Percentiles rank a stretch among this genome's conserved stretches.
These are phyloP conservation scores for Isabelozyma pseudorhagii DNA, from an alignment of 805 yeast genomes.

Conservation along the genomic window DNA sequence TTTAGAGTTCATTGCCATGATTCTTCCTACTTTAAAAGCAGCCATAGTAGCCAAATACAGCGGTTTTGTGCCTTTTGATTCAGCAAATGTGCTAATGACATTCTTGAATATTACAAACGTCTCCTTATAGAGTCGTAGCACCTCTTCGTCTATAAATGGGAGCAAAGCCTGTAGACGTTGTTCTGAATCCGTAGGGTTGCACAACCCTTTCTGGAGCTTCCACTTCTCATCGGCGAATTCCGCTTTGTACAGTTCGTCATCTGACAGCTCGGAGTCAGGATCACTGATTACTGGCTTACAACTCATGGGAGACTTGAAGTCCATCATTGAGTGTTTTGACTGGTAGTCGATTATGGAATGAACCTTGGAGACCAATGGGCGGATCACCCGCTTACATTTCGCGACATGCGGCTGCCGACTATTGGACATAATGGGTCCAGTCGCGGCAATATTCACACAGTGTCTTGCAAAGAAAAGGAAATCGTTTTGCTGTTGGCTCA, in stretches of 20 bases:
- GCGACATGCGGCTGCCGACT: slow-evolving; percentile 9
- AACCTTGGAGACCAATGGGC: slow-evolving; percentile 36
- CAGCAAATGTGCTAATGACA: slow-evolving; percentile 15
- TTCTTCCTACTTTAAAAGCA: slow-evolving; percentile 26
- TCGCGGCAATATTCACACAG: too few species aligned
- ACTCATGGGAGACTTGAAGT: too few species aligned
- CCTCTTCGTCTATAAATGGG: slow-evolving; percentile 23
- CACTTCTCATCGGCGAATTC: background rate
- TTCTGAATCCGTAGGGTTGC: slow-evolving; percentile 13
- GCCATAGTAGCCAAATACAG: slow-evolving; percentile 22
- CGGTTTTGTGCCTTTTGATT: slow-evolving; percentile 4
- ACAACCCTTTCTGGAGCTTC: background rate
- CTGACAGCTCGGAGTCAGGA: background rate
- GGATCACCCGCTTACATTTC: slow-evolving; percentile 29
- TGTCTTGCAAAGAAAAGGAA: too few species aligned
- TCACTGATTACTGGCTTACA: background rate
- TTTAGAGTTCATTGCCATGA: slow-evolving; percentile 30
- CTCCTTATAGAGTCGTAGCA: slow-evolving; percentile 26
- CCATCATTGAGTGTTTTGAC: slow-evolving; percentile 11
- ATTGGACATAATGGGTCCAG: too few species aligned
- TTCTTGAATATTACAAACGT: slow-evolving; percentile 27
- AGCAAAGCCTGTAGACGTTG: slow-evolving; percentile 22
- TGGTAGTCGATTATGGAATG: slow-evolving; percentile 28
- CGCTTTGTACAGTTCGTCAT: background rate
- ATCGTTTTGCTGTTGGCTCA: too few species aligned